phyloP scores from a whole-genome alignment of 2,329 filamentous ascomycete genomes.

The Trichoderma sp. region DNA sequence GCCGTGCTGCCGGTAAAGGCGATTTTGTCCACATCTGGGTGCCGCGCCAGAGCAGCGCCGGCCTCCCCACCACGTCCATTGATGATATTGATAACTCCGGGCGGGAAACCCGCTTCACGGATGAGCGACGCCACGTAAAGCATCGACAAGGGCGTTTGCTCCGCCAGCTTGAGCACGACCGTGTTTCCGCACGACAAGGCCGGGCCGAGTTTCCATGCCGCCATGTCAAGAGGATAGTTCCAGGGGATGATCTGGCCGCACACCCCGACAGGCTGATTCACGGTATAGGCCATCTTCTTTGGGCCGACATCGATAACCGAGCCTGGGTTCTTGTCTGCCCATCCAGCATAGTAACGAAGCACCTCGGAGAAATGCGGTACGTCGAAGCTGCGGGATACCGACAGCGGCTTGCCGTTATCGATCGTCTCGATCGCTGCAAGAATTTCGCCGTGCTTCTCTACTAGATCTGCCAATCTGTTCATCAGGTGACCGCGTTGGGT shows the following conservation, averaged over 20 bases:
- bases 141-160: constrained; percentile 59
- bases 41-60: constrained; percentile 61
- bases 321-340: constrained; percentile 75
- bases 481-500: constrained; percentile 67
- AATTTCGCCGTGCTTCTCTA: constrained; percentile 58
- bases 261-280: constrained; percentile 74
- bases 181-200: constrained; percentile 58
- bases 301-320: constrained; percentile 71
- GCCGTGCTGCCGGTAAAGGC: constrained; percentile 69
- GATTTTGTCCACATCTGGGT: constrained; percentile 65
- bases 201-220: constrained; percentile 52
- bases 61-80: constrained; percentile 63
- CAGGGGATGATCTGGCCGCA: constrained; percentile 76
- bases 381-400: constrained; percentile 62
- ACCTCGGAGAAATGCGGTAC: constrained; percentile 48
- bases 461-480: constrained; percentile 65
- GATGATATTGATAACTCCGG: constrained; percentile 68
- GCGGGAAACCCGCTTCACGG: constrained; percentile 67
- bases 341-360: constrained; percentile 74
- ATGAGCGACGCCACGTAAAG: constrained; percentile 61
- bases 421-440: constrained; percentile 62
- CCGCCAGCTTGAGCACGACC: constrained; percentile 56
- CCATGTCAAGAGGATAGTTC: constrained; percentile 77
- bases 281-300: constrained; percentile 71
- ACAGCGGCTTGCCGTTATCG: constrained; percentile 78